Evolutionary conservation across 257 asterid genomes (phyloP).

Genomic region (Agastache rugosa): DNA sequence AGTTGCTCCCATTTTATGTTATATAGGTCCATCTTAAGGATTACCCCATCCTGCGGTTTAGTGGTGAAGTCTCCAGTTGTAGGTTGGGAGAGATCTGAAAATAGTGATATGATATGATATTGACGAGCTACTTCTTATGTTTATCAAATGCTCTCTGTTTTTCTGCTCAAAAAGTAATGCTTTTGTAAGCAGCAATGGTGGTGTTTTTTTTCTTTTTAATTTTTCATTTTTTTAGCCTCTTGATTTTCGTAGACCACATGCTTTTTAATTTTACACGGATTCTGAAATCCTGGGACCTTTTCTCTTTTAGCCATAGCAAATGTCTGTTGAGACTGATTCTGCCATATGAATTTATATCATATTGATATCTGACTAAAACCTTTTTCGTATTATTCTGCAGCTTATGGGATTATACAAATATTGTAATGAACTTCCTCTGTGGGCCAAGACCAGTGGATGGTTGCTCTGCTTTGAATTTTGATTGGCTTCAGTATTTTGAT

Average conservation of each 20-base stretch:
- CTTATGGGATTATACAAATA: conserved; percentile 95
- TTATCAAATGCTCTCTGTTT: neutral
- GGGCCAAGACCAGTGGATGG: conserved; percentile 58
- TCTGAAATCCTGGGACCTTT: conserved; percentile 25
- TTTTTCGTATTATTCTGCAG: conserved; percentile 58
- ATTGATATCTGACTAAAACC: conserved; percentile 23
- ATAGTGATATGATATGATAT: conserved; percentile 5
- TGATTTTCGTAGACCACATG: conserved; percentile 15
- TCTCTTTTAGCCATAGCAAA: neutral
- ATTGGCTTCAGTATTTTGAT: conserved; percentile 89
- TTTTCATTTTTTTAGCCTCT: conserved; percentile 2
- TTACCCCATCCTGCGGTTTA: neutral
- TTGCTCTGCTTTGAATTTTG: conserved; percentile 56
- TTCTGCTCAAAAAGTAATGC: conserved; percentile 18
- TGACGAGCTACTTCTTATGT: neutral
- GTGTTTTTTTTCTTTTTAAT: neutral
- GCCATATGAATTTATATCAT: conserved; percentile 20
- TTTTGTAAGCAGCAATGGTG: too few relatives aligned
- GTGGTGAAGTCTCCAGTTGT: neutral
- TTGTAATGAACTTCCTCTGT: conserved; percentile 96
- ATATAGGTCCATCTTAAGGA: conserved; percentile 17
- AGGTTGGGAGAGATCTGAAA: neutral
- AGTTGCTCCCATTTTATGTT: conserved; percentile 4
- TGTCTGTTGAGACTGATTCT: conserved; percentile 21
- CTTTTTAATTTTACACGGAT: conserved; percentile 14